Evolutionary conservation across 1,284 basidiomycete species (phyloP).

Genomic region (Pseudozyma thailandica): DNA sequence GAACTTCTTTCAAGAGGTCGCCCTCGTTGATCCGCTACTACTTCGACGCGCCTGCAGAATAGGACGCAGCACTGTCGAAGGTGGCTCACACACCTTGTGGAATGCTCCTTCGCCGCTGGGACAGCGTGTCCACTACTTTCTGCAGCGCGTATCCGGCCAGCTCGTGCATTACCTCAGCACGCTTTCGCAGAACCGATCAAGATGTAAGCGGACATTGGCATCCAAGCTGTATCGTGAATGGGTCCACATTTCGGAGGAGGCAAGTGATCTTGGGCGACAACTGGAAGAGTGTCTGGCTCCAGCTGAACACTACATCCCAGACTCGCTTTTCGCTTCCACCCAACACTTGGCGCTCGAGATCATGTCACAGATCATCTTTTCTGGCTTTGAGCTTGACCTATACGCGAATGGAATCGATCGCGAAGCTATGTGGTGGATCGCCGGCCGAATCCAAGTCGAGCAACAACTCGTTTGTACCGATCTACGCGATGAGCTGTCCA

Average conservation of each 20-base stretch:
- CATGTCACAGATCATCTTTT: conserved; percentile 77
- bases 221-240: conserved; percentile 46
- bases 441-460: conserved; percentile 40
- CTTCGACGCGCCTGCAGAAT: conserved; percentile 30
- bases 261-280: conserved; percentile 25
- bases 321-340: conserved; percentile 70
- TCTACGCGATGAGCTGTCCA: conserved; percentile 33
- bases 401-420: conserved; percentile 71
- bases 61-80: conserved; percentile 34
- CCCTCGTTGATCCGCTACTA: conserved; percentile 41
- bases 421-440: conserved; percentile 47
- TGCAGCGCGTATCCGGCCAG: conserved; percentile 41
- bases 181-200: conserved; percentile 53
- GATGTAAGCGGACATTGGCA: conserved; percentile 45
- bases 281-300: conserved; percentile 25
- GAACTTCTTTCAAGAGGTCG: conserved; percentile 42
- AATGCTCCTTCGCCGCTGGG: conserved; percentile 31
- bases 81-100: conserved; percentile 25
- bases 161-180: conserved; percentile 47
- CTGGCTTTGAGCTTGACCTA: conserved; percentile 80
- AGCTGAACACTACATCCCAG: conserved; percentile 30
- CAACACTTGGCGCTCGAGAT: conserved; percentile 74
- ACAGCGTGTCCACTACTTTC: conserved; percentile 38
- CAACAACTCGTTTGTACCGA: conserved; percentile 36
- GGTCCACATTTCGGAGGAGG: conserved; percentile 46